Conservation (phyloP, 2,329 filamentous ascomycete species). For the Achaetomium macrosporum region DNA sequence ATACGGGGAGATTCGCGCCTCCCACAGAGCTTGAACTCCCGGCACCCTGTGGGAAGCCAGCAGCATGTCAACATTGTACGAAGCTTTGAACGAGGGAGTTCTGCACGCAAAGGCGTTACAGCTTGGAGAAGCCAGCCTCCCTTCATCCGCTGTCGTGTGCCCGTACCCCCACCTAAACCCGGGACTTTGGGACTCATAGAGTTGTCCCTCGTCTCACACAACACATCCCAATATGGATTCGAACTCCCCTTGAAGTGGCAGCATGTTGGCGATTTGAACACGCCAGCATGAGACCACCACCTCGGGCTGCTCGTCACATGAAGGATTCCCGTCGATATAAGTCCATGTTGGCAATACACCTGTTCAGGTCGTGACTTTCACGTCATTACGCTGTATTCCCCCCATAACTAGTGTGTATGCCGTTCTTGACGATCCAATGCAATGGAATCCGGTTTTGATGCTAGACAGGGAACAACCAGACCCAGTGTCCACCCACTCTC, state of each 20-base stretch:
- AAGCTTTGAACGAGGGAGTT: background rate
- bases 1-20: no score
- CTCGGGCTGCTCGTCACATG: no score
- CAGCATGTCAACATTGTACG: no score
- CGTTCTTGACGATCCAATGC: background rate
- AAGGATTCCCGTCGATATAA: no score
- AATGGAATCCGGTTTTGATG: background rate
- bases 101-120: background rate
- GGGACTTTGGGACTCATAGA: background rate
- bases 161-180: conserved; percentile 9
- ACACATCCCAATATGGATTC: conserved; percentile 1
- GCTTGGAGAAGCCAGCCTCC: background rate
- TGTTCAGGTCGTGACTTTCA: background rate
- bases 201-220: conserved; percentile 15
- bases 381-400: background rate
- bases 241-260: background rate
- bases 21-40: no score
- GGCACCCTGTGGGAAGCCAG: no score
- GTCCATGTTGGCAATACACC: background rate
- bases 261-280: background rate
- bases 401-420: background rate
- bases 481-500: no score
- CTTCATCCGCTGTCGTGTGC: conserved; percentile 11
- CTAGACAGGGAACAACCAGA: background rate
- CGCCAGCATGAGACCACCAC: no score